phyloP scores from a whole-genome alignment of 176 grass and related monocot genomes.

The barley (Hordeum vulgare) region MorexV3_pseudomolecules_assembly NC_058521.1:64258480-64258979 shows the following conservation, averaged over 20 bases:
- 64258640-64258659: conserved; percentile 79
- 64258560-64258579: conserved; percentile 81
- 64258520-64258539: conserved; percentile 73
- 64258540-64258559: conserved; percentile 82
- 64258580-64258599: conserved; percentile 76
- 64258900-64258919: conserved; percentile 93
- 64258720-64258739: conserved; percentile 52
- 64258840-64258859: conserved; percentile 55
- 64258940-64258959: conserved; percentile 50
- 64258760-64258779: conserved; percentile 46
- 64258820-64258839: conserved; percentile 59
- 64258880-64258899: conserved; percentile 79
- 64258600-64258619: conserved; percentile 74
- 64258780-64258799: conserved; percentile 67
- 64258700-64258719: conserved; percentile 62
- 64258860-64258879: conserved; percentile 85
- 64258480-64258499: conserved; percentile 21
- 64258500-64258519: conserved; percentile 47
- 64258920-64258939: conserved; percentile 46
- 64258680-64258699: conserved; percentile 84
- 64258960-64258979: conserved; percentile 49
- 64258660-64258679: conserved; percentile 66
- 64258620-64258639: conserved; percentile 91
- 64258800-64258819: conserved; percentile 58
- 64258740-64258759: conserved; percentile 67